These are phyloP conservation scores for Ammopiptanthus mongolicus DNA, from an alignment of 306 rosid species.

Conservation along the genomic window DNA sequence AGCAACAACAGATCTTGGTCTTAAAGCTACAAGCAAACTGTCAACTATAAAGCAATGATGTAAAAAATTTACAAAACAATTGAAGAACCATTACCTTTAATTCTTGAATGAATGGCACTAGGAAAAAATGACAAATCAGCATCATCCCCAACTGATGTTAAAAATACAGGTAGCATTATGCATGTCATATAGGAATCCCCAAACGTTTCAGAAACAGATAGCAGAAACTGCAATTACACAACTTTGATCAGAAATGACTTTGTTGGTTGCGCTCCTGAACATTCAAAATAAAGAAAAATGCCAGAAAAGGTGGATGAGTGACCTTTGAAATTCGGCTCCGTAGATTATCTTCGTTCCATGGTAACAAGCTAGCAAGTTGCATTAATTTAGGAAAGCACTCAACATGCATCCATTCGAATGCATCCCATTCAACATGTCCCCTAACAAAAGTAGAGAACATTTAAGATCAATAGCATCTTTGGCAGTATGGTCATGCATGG, in stretches of 20 bases:
- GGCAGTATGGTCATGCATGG: neutral
- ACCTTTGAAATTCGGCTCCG: conserved; percentile 80
- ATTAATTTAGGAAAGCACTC: conserved; percentile 87
- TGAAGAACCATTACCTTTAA: conserved; percentile 50
- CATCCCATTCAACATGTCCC: conserved; percentile 69
- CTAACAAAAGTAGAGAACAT: conserved; percentile 41
- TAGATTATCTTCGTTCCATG: conserved; percentile 82
- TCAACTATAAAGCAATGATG: conserved; percentile 16
- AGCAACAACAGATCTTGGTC: conserved; percentile 60
- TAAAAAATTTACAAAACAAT: conserved; percentile 8
- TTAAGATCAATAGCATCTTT: conserved; percentile 15
- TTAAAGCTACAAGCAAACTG: conserved; percentile 47
- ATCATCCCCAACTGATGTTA: conserved; percentile 76
- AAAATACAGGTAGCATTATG: conserved; percentile 84
- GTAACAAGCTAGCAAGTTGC: conserved; percentile 73
- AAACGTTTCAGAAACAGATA: conserved; percentile 73
- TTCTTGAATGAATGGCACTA: conserved; percentile 51
- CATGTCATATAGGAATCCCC: conserved; percentile 80
- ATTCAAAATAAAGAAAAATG: neutral
- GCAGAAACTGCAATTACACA: conserved; percentile 60
- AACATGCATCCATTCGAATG: conserved; percentile 90
- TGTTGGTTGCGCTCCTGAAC: conserved; percentile 15
- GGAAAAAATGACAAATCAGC: conserved; percentile 75
- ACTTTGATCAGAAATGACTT: conserved; percentile 22
- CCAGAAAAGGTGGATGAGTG: conserved; percentile 7